A percentile compares a stretch with the other conserved stretches of the same genome.
phyloP scores from a whole-genome alignment of 306 rosid genomes.

The Ochetophila trinervis region DNA sequence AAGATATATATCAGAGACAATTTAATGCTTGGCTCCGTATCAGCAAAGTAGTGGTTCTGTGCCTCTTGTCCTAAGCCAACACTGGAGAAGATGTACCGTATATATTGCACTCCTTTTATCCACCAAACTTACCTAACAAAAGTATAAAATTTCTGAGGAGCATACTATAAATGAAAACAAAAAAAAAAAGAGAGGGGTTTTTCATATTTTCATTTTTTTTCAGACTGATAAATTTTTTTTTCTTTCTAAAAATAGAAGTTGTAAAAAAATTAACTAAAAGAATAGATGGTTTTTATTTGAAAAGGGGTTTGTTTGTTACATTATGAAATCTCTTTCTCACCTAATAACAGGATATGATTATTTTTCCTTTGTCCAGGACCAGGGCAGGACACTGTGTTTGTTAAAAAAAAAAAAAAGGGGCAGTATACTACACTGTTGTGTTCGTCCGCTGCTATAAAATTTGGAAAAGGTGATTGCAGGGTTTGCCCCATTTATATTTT shows the following conservation, averaged over 20 bases:
- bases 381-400: too few species aligned
- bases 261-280: background rate
- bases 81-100: background rate
- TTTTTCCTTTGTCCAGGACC: slow-evolving; percentile 2
- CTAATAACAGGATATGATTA: slow-evolving; percentile 20
- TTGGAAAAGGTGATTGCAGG: slow-evolving; percentile 1
- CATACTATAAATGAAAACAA: background rate
- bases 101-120: background rate
- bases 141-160: slow-evolving; percentile 1
- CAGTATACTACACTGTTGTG: background rate
- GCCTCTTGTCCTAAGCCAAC: background rate
- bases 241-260: background rate
- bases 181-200: background rate
- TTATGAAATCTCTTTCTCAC: slow-evolving; percentile 5
- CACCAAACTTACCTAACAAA: slow-evolving; percentile 20
- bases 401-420: too few species aligned
- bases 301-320: slow-evolving; percentile 5
- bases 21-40: background rate
- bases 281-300: background rate
- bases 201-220: background rate
- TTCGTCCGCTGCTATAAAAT: background rate
- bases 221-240: background rate
- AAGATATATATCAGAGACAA: background rate
- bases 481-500: background rate
- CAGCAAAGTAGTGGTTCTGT: background rate